Percentiles rank a stretch among this genome's conserved stretches.
phyloP scores from a whole-genome alignment of 768 basidiomycete species.

The Sporobolomyces roseus region DNA sequence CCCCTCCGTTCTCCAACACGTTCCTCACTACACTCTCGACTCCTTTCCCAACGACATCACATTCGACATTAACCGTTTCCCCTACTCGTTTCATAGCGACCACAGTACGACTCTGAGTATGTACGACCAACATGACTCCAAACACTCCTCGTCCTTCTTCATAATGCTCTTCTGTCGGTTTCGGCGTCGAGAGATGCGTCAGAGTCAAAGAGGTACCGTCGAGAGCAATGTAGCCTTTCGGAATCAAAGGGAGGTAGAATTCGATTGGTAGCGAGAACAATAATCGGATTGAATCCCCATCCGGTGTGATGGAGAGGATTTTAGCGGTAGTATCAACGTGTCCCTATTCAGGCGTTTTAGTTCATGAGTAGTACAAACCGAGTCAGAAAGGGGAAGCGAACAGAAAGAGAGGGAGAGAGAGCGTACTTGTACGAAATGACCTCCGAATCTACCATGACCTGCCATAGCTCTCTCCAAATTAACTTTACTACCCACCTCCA shows the following conservation, averaged over 20 bases:
- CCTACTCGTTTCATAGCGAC: conserved; percentile 70
- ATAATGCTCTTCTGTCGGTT: conserved; percentile 44
- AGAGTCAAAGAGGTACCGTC: conserved; percentile 92
- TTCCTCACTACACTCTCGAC: conserved; percentile 71
- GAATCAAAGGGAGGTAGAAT: conserved; percentile 61
- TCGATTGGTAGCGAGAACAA: conserved; percentile 62
- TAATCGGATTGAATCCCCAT: conserved; percentile 84
- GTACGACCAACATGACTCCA: conserved; percentile 89
- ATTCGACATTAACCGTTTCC: conserved; percentile 86
- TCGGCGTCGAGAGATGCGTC: conserved; percentile 65
- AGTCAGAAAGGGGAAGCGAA: not conserved
- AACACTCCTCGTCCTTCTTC: conserved; percentile 54
- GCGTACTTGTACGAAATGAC: conserved; percentile 91
- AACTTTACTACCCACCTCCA: conserved; percentile 70
- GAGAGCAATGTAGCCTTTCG: conserved; percentile 89
- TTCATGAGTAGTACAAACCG: not conserved
- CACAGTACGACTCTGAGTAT: conserved; percentile 84
- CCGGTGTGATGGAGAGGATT: conserved; percentile 61
- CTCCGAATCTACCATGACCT: conserved; percentile 84
- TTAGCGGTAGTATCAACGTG: conserved; percentile 89
- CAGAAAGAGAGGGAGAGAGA: not conserved
- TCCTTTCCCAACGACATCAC: conserved; percentile 90
- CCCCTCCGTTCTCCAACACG: conserved; percentile 39
- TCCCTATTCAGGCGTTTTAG: too few relatives aligned
- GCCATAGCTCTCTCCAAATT: conserved; percentile 96